Conservation (phyloP, 1,139 yeast genomes). For the Geotrichum carabidarum region DNA sequence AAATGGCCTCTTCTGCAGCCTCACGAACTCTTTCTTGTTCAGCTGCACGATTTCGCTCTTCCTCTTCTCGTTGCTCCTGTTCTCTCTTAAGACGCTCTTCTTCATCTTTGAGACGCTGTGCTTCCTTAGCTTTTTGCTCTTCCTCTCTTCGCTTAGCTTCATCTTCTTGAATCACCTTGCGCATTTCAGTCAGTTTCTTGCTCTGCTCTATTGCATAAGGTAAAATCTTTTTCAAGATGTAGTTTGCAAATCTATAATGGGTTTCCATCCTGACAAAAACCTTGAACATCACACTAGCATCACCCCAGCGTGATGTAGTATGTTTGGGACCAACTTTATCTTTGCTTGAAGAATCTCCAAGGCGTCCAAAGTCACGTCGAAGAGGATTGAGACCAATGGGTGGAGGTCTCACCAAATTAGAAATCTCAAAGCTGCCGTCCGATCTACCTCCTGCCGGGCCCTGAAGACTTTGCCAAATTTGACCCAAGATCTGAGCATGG, state of each 20-base stretch:
- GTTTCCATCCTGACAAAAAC: conserved; percentile 42
- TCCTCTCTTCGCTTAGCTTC: conserved; percentile 23
- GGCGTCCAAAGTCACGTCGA: conserved; percentile 2
- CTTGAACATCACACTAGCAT: conserved; percentile 49
- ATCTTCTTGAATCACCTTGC: conserved; percentile 11
- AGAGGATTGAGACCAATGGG: neutral
- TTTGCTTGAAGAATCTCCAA: conserved; percentile 22
- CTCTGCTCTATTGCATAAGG: conserved; percentile 40
- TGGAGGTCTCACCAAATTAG: neutral
- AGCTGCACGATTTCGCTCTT: conserved; percentile 26
- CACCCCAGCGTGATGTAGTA: conserved; percentile 67
- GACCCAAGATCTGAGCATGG: conserved; percentile 8
- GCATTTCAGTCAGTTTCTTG: conserved; percentile 32
- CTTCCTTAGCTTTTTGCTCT: conserved; percentile 39
- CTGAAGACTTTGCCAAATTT: conserved; percentile 12
- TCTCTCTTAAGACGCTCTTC: conserved; percentile 26
- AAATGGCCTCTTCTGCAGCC: conserved; percentile 20
- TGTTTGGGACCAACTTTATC: conserved; percentile 42
- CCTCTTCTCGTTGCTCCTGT: conserved; percentile 34
- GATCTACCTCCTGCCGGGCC: neutral
- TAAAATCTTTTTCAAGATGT: conserved; percentile 42
- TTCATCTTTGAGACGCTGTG: conserved; percentile 20
- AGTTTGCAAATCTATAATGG: conserved; percentile 47
- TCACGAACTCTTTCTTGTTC: conserved; percentile 19
- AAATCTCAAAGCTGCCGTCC: conserved; percentile 9